Conservation (phyloP, 768 basidiomycete genomes). For the Aureoboletus auriporus region DNA sequence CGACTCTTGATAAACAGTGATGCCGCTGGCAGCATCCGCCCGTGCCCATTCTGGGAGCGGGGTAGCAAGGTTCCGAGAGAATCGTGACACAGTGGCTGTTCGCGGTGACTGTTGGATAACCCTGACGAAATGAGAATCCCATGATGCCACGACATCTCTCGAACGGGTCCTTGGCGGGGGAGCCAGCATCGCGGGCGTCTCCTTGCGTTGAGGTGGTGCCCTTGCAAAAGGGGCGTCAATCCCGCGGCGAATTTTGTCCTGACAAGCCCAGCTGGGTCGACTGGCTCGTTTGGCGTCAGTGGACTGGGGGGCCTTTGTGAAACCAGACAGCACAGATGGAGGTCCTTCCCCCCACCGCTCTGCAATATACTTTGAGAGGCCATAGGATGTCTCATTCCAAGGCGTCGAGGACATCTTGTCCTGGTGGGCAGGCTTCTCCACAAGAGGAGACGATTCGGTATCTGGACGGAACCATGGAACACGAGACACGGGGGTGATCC, state of each 20-base stretch:
- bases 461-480: conserved; percentile 53
- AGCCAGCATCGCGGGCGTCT: conserved; percentile 21
- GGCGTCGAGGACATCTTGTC: conserved; percentile 7
- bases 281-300: conserved; percentile 11
- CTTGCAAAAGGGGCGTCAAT: conserved; percentile 50
- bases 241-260: conserved; percentile 44
- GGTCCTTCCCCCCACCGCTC: conserved; percentile 28
- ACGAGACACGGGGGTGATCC: conserved; percentile 47
- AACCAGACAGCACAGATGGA: conserved; percentile 11
- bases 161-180: conserved; percentile 31
- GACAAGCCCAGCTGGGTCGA: conserved; percentile 50
- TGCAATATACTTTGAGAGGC: conserved; percentile 25
- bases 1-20: conserved; percentile 19
- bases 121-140: conserved; percentile 22
- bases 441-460: not conserved
- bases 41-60: conserved; percentile 53
- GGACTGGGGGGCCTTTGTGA: conserved; percentile 15
- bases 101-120: conserved; percentile 2
- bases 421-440: conserved; percentile 7
- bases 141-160: conserved; percentile 12
- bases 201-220: conserved; percentile 20
- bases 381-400: conserved; percentile 16
- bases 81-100: conserved; percentile 19
- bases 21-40: conserved; percentile 35
- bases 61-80: conserved; percentile 44